Percentiles rank a stretch among this genome's conserved stretches.
Conservation (phyloP, 257 asterid genomes). For the Petrea volubilis region DNA sequence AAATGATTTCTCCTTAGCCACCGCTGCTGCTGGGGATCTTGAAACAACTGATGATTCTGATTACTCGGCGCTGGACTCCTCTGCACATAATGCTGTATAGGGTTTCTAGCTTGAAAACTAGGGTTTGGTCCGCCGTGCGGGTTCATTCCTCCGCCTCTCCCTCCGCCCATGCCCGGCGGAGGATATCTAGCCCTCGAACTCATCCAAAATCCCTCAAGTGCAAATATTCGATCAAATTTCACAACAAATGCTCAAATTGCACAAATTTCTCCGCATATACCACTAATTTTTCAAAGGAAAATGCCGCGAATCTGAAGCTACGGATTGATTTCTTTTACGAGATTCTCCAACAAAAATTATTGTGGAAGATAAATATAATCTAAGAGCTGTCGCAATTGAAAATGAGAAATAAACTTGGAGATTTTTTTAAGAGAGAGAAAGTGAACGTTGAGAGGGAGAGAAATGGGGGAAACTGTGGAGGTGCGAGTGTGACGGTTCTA, state of each 20-base stretch:
- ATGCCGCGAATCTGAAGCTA: constrained; percentile 14
- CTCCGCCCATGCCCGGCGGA: constrained; percentile 84
- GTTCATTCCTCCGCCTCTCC: constrained; percentile 53
- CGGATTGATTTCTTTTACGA: constrained; percentile 1
- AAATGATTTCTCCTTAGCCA: constrained; percentile 72
- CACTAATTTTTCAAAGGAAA: neutral
- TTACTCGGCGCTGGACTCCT: constrained; percentile 50
- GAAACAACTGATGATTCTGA: constrained; percentile 54
- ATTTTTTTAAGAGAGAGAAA: neutral
- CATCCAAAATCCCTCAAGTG: constrained; percentile 42
- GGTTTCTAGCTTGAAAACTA: constrained; percentile 60
- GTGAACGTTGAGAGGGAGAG: constrained; percentile 24
- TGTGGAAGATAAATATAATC: neutral
- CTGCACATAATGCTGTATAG: constrained; percentile 62
- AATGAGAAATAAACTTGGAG: neutral
- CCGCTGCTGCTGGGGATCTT: constrained; percentile 61
- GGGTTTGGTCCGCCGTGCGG: constrained; percentile 54
- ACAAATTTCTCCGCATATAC: constrained; percentile 11
- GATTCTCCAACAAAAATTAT: neutral
- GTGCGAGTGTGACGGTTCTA: constrained; percentile 19
- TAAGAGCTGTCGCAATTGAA: neutral
- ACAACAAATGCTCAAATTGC: constrained; percentile 7
- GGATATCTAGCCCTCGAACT: constrained; percentile 74
- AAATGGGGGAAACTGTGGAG: neutral
- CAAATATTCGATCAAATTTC: constrained; percentile 11